These are phyloP conservation scores for Arabidopsis thaliana DNA, from an alignment of 345 rosid species.

Conservation along the genomic window DNA sequence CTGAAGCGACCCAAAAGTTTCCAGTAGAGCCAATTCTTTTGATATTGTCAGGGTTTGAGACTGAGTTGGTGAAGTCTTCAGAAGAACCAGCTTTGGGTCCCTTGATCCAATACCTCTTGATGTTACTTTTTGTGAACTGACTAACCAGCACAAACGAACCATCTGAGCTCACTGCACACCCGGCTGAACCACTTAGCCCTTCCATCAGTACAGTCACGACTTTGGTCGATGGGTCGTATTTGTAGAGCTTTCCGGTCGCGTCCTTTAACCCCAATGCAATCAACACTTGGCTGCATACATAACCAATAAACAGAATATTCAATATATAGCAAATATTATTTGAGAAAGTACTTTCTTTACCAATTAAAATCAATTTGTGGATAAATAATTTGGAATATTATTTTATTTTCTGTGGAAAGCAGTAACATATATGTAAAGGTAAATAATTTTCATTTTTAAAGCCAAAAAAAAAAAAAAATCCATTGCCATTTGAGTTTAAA, in stretches of 20 bases:
- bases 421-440: too few relatives aligned
- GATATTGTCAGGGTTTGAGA: constrained; percentile 45
- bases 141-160: constrained; percentile 45
- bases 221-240: constrained; percentile 44
- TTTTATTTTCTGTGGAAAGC: too few relatives aligned
- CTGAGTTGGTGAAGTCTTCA: constrained; percentile 41
- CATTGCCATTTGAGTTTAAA: not conserved
- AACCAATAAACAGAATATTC: not conserved
- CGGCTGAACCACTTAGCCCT: constrained; percentile 46
- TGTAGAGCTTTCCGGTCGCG: constrained; percentile 42
- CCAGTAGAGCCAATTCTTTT: constrained; percentile 43
- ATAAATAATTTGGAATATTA: too few relatives aligned
- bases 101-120: constrained; percentile 45
- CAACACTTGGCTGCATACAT: constrained; percentile 38
- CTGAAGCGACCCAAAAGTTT: constrained; percentile 48
- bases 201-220: constrained; percentile 37
- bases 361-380: not conserved
- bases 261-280: constrained; percentile 42
- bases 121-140: constrained; percentile 44
- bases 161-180: constrained; percentile 44
- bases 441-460: too few relatives aligned
- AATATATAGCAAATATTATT: not conserved
- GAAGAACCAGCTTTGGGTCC: constrained; percentile 46
- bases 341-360: not conserved
- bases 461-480: too few relatives aligned